phyloP scores from a whole-genome alignment of 169 alveolate species.

The Plasmodium reichenowi region DNA sequence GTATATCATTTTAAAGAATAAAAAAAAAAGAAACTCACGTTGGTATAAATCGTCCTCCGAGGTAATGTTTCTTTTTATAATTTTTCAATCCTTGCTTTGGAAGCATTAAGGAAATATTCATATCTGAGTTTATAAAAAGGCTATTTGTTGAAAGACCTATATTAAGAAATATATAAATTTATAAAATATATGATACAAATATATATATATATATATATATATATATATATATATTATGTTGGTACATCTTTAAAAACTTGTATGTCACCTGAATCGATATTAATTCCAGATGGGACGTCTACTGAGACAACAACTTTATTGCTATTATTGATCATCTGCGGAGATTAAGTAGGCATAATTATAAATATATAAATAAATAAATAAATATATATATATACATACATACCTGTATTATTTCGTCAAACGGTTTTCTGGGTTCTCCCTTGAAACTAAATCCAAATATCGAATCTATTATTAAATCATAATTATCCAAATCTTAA shows the following conservation, averaged over 20 bases:
- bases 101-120: conserved; percentile 69
- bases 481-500: conserved; percentile 80
- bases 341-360: too few species aligned
- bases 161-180: conserved; percentile 2
- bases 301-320: conserved; percentile 86
- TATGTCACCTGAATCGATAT: conserved; percentile 88
- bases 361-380: too few species aligned
- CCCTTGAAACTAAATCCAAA: conserved; percentile 93
- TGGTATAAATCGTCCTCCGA: conserved; percentile 72
- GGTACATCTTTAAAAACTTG: neutral
- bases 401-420: conserved; percentile 63
- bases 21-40: conserved; percentile 6
- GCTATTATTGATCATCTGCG: conserved; percentile 77
- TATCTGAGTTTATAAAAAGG: conserved; percentile 47
- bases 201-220: too few species aligned
- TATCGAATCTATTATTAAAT: conserved; percentile 90
- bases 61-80: conserved; percentile 57
- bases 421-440: conserved; percentile 90
- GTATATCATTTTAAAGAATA: neutral
- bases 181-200: neutral
- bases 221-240: neutral
- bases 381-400: neutral
- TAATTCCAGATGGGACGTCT: conserved; percentile 94
- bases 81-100: conserved; percentile 60
- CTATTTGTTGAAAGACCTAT: conserved; percentile 9